A percentile compares a stretch with the other conserved stretches of the same genome.
Evolutionary conservation across 2,329 filamentous ascomycete species (phyloP).

Genomic region (Diaporthe citriasiana): DNA sequence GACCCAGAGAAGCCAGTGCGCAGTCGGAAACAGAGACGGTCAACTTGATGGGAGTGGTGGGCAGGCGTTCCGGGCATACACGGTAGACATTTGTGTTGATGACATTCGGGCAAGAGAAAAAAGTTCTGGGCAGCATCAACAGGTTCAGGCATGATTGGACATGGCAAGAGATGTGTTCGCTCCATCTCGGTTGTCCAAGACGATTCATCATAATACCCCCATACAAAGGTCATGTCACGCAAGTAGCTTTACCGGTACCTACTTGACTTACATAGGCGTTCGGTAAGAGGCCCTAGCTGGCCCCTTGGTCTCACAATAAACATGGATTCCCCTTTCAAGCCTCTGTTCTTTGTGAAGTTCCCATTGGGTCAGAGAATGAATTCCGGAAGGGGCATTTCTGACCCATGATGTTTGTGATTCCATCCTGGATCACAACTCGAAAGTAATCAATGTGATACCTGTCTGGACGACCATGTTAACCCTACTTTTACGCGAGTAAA

Average conservation of each 20-base stretch:
- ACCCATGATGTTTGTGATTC: neutral
- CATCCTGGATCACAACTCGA: too few species aligned
- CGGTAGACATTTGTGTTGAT: conserved; percentile 35
- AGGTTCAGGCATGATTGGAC: conserved; percentile 40
- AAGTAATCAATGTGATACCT: neutral
- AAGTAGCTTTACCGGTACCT: conserved; percentile 24
- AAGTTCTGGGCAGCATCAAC: conserved; percentile 41
- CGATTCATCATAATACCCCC: conserved; percentile 41
- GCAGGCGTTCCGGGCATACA: conserved; percentile 35
- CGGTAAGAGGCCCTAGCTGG: conserved; percentile 17
- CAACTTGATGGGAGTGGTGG: conserved; percentile 14
- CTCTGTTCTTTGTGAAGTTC: too few species aligned
- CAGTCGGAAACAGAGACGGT: conserved; percentile 27
- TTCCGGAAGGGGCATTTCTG: neutral
- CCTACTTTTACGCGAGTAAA: neutral
- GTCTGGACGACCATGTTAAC: neutral
- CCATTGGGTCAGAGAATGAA: neutral
- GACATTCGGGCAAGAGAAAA: conserved; percentile 42
- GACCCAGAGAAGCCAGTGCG: conserved; percentile 22
- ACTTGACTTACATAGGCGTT: conserved; percentile 34
- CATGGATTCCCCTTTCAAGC: neutral
- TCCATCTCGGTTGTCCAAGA: conserved; percentile 37
- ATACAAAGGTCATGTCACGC: conserved; percentile 38
- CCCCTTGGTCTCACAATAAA: conserved; percentile 33
- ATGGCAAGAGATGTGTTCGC: conserved; percentile 26